Evolutionary conservation across 2,329 filamentous ascomycete genomes (phyloP), one percentile per base, ranked within the genome.

Genomic region (Nectriaceae sp.): DNA sequence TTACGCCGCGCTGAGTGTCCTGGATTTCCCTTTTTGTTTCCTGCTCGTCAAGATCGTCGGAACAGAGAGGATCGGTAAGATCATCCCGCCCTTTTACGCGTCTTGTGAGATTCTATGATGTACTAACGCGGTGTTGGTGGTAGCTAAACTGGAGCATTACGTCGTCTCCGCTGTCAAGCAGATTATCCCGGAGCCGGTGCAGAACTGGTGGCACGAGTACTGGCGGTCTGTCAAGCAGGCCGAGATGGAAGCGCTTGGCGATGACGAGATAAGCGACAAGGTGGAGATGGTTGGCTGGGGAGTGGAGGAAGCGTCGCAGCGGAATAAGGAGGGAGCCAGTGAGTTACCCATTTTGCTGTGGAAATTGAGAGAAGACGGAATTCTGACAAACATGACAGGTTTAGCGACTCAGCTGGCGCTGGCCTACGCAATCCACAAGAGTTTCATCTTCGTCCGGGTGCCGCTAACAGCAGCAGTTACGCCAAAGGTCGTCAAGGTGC

Each of bases 381-480:
- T 29, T 47, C 60, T 67, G 58, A 68, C 56, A 42, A 40, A n/a
- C 33, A 40, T 33, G 35, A 21, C 54, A 86, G 83, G 83, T 59
- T 69, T 87, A 26, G 82, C 78, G 43, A 97, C 94, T 8, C 91
- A 97, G 66, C 76, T 99, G 22, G 91, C 90, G 15, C 80, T 99
- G 41, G 94, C 94, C 11, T 99, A 99, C 65, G 93, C 93, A 21
- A 90, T 99, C 49, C 94, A 99, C 78, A 99, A 99, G 75, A 95
- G 89, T 60, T 90, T 97, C 70, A 97, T 99, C 63, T 96, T 99
- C 70, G 70, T 97, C 57, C 84, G 94, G n/a, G 90, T 99, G 10
- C 94, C 94, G 8, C 73, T 97, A 55, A 94, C 94, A 1, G 91
- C 90, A 11, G 93, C 91, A 3, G 79, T 97, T 26, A 91, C 90